phyloP scores from a whole-genome alignment of 2,329 filamentous ascomycete species.

The Fusarium papillatum region DNA sequence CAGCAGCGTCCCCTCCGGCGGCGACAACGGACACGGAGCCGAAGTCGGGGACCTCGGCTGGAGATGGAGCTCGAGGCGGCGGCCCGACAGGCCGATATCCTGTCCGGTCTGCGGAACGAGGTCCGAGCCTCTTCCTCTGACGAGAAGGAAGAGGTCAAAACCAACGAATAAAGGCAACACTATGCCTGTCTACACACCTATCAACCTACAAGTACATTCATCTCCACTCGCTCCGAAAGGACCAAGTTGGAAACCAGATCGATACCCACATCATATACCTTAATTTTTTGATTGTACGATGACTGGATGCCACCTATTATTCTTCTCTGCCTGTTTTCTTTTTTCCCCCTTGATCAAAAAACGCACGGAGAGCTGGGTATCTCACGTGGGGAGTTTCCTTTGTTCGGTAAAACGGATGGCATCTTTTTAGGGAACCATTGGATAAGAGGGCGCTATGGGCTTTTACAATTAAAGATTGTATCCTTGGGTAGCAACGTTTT shows the following conservation, averaged over 20 bases:
- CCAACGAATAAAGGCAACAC: constrained; percentile 14
- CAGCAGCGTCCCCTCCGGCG: constrained; percentile 48
- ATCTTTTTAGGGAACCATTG: constrained; percentile 1
- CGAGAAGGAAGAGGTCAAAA: constrained; percentile 31
- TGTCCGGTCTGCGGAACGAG: constrained; percentile 53
- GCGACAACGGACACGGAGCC: constrained; percentile 55
- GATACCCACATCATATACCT: constrained; percentile 22
- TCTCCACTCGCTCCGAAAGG: constrained; percentile 6
- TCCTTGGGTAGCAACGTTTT: background rate
- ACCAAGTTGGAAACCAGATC: constrained; percentile 29
- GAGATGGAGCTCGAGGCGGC: constrained; percentile 45
- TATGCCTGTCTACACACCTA: background rate
- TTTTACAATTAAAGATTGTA: constrained; percentile 11
- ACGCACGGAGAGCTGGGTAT: constrained; percentile 32
- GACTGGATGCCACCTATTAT: constrained; percentile 13
- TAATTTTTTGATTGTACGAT: constrained; percentile 34
- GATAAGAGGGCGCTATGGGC: constrained; percentile 15
- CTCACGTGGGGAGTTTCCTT: constrained; percentile 24
- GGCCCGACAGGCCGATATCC: constrained; percentile 43
- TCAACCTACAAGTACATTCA: background rate
- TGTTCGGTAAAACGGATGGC: constrained; percentile 11
- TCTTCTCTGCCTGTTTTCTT: constrained; percentile 9
- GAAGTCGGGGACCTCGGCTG: constrained; percentile 50
- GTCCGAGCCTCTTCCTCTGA: constrained; percentile 45
- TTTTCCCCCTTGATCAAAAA: background rate